These are phyloP conservation scores for Helotiales sp. DNA, from an alignment of 2,329 filamentous ascomycete genomes.

Conservation along the genomic window DNA sequence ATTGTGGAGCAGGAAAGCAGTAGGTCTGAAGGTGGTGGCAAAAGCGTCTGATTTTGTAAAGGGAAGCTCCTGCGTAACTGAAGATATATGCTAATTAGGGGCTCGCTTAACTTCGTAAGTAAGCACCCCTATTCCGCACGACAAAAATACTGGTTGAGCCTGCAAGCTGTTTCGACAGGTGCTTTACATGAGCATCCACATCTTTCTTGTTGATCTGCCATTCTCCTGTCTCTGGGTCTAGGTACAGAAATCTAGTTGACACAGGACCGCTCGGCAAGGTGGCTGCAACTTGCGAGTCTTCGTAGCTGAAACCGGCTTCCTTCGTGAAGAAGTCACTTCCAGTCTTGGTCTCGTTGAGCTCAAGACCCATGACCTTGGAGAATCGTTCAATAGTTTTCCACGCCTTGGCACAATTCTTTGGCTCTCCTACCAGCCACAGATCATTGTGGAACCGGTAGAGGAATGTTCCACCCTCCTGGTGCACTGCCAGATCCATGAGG, in stretches of 20 bases:
- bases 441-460: slow-evolving; percentile 68
- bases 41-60: no score
- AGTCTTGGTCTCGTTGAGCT: slow-evolving; percentile 62
- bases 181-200: slow-evolving; percentile 58
- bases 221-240: slow-evolving; percentile 54
- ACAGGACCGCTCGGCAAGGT: slow-evolving; percentile 56
- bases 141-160: slow-evolving; percentile 57
- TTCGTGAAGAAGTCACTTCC: slow-evolving; percentile 51
- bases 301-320: slow-evolving; percentile 21
- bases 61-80: no score
- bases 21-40: no score
- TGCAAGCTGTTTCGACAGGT: slow-evolving; percentile 58
- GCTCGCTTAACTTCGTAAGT: no score
- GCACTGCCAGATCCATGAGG: slow-evolving; percentile 68
- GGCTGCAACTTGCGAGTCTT: slow-evolving; percentile 8
- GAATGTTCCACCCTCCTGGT: slow-evolving; percentile 58
- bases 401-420: slow-evolving; percentile 55
- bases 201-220: slow-evolving; percentile 55
- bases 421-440: slow-evolving; percentile 67
- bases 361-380: slow-evolving; percentile 56
- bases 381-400: slow-evolving; percentile 64
- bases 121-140: no score
- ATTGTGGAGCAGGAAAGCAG: no score
- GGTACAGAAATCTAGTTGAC: slow-evolving; percentile 60
- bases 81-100: no score